Conservation (phyloP, 1,139 yeast species). For the Diutina scorzettiae region DNA sequence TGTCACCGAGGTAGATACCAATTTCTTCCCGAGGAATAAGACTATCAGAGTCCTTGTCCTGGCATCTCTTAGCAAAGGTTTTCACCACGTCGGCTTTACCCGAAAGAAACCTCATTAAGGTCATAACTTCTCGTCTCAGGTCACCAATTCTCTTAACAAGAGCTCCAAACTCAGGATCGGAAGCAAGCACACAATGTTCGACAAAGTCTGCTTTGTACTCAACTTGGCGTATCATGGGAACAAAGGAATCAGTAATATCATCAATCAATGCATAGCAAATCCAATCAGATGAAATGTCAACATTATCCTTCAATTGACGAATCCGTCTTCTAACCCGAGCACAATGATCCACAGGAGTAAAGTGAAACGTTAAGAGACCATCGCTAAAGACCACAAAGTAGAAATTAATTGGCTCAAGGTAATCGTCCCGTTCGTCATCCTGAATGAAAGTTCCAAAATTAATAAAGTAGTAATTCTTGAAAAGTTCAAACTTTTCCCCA, state of each 20-base stretch:
- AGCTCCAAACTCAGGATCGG: slow-evolving; percentile 18
- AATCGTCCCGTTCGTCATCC: slow-evolving; percentile 66
- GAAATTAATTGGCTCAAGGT: slow-evolving; percentile 79
- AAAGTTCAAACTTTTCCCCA: slow-evolving; percentile 74
- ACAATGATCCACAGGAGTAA: slow-evolving; percentile 68
- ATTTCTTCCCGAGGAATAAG: slow-evolving; percentile 58
- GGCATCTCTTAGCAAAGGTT: slow-evolving; percentile 79
- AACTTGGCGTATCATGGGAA: slow-evolving; percentile 76
- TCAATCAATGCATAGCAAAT: slow-evolving; percentile 86
- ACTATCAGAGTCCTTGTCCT: background rate
- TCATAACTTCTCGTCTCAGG: slow-evolving; percentile 83
- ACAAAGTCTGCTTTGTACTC: slow-evolving; percentile 89
- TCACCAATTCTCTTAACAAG: slow-evolving; percentile 81
- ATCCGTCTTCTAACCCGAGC: slow-evolving; percentile 87
- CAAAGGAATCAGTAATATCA: slow-evolving; percentile 89
- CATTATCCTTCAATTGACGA: slow-evolving; percentile 79
- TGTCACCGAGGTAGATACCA: slow-evolving; percentile 87
- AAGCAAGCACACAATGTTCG: slow-evolving; percentile 54
- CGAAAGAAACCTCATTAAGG: slow-evolving; percentile 75
- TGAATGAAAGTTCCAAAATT: slow-evolving; percentile 76
- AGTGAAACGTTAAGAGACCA: slow-evolving; percentile 80
- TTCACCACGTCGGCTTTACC: slow-evolving; percentile 96
- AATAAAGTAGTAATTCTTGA: slow-evolving; percentile 64
- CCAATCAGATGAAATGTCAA: slow-evolving; percentile 86
- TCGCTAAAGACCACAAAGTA: slow-evolving; percentile 79